A percentile compares a stretch with the other conserved stretches of the same genome.
These are phyloP conservation scores for Neurospora sp. DNA, from an alignment of 2,329 filamentous ascomycete genomes.

Conservation along the genomic window DNA sequence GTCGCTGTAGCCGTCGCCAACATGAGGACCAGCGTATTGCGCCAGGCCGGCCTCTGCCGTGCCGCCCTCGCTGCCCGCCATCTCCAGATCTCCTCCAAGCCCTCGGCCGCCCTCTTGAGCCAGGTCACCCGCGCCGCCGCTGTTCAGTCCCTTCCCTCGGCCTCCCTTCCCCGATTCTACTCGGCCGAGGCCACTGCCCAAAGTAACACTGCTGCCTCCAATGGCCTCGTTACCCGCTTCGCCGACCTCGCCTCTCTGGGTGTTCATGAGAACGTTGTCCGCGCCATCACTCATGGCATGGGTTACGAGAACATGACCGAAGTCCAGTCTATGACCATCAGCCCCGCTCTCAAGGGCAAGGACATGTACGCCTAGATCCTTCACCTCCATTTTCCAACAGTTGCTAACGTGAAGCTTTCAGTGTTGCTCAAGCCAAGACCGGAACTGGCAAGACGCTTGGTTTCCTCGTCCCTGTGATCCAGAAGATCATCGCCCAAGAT, in stretches of 20 bases:
- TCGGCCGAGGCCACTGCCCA: conserved; percentile 28
- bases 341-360: conserved; percentile 63
- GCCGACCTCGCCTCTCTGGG: conserved; percentile 33
- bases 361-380: conserved; percentile 57
- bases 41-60: conserved; percentile 17
- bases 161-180: conserved; percentile 24
- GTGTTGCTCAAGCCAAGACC: conserved; percentile 88
- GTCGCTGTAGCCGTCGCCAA: conserved; percentile 7
- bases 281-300: conserved; percentile 62
- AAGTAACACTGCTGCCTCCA: conserved; percentile 12
- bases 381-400: background rate
- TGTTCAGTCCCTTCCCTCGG: conserved; percentile 7
- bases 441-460: conserved; percentile 95
- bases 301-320: conserved; percentile 80
- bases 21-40: conserved; percentile 19
- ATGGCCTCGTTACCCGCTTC: conserved; percentile 30
- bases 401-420: conserved; percentile 22
- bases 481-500: conserved; percentile 61
- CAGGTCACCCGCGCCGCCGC: conserved; percentile 1
- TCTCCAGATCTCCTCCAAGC: conserved; percentile 12
- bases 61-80: conserved; percentile 14
- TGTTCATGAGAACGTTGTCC: conserved; percentile 56
- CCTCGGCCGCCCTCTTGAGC: conserved; percentile 19
- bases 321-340: conserved; percentile 78
- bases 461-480: conserved; percentile 78